Conservation (phyloP, 176 grass and related monocot genomes). For the Typha latifolia region DNA sequence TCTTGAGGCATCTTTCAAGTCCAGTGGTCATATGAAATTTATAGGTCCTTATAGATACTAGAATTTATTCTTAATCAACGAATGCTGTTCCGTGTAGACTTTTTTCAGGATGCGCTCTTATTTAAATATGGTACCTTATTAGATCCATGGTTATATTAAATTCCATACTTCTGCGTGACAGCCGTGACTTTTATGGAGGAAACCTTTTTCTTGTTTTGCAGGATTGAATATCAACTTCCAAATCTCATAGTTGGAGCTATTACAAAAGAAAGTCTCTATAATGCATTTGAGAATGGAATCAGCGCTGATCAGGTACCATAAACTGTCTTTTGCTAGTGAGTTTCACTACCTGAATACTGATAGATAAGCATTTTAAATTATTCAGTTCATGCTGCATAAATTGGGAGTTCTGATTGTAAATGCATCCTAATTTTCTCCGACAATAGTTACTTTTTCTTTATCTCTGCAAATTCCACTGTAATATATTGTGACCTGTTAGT, state of each 20-base stretch:
- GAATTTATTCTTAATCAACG: too few relatives aligned
- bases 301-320: constrained; percentile 67
- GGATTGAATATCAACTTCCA: constrained; percentile 92
- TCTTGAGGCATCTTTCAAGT: constrained; percentile 1
- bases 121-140: background rate
- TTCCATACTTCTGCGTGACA: background rate
- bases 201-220: constrained; percentile 11
- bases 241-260: constrained; percentile 87
- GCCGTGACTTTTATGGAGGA: background rate
- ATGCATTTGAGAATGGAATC: constrained; percentile 90
- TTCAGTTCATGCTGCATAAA: too few relatives aligned
- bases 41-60: too few relatives aligned
- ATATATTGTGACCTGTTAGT: too few relatives aligned
- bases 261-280: constrained; percentile 91
- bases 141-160: background rate
- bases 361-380: too few relatives aligned
- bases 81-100: too few relatives aligned
- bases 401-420: too few relatives aligned
- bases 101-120: too few relatives aligned
- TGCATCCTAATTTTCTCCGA: too few relatives aligned
- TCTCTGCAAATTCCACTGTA: too few relatives aligned
- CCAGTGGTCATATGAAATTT: background rate
- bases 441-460: too few relatives aligned
- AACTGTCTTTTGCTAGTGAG: background rate
- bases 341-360: too few relatives aligned